Evolutionary conservation across 2,329 filamentous ascomycete genomes (phyloP), one percentile per base, ranked within the genome.

Genomic region (Penicillium nordicum): DNA sequence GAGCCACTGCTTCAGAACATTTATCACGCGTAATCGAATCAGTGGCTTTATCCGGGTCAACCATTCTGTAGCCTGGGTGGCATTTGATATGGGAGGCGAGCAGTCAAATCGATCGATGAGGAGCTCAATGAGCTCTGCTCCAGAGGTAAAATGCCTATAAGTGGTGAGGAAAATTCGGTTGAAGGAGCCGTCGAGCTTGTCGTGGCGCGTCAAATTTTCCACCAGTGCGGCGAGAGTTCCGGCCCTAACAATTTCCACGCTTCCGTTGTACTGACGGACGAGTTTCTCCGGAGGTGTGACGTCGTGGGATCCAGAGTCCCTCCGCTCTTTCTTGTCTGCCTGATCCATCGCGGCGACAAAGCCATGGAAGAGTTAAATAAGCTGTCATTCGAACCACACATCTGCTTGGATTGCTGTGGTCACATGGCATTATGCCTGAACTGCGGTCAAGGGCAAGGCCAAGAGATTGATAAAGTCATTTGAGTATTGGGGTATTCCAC

Each of bases 101-200:
- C 94, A 89, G 61, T 86, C 88, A 78, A 96, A 97, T 48, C 93
- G 84, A 72, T 89, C 88, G 11, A 96, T 89, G 7, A 97, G 79
- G 66, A 94, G 82, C 72, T 95, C 90, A 68, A 97, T 96, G 0
- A 97, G 80, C 72, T 96, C 92, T 7, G 87, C 80, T 0, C 92
- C 92, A 0, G 86, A 85, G 0, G 92, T 96, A 69, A 97, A 97
- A 0, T 93, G 97, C 57, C 88, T 84, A 72, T 97, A 97, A 0
- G 93, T 97, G 23, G 96, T 83, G 12, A 97, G 83, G 79, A 97
- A 97, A 0, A 92, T 96, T 66, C 92, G 92, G 76, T 96, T 97
- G 78, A 97, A 97, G 57, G 82, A 89, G 0, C 90, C 89, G 65
- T 97, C 92, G 10, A 96, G 82, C 67, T 92, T 92, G 76, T 97